These are phyloP conservation scores for Tuber calosporum DNA, from an alignment of 495 filamentous ascomycete genomes.

Conservation along the genomic window DNA sequence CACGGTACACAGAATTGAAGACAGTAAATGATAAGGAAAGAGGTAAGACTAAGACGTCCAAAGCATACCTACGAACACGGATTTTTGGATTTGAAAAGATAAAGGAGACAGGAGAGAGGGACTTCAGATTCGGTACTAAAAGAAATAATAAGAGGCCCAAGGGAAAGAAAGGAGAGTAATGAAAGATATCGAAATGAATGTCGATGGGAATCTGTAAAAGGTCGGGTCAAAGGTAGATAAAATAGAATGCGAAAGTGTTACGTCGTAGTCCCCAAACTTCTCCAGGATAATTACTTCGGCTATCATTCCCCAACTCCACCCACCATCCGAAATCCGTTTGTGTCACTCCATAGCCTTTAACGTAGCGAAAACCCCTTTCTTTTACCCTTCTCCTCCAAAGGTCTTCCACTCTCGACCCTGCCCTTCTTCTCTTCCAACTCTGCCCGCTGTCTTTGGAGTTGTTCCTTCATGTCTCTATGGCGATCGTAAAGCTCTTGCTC, in stretches of 20 bases:
- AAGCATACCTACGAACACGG: slow-evolving; percentile 4
- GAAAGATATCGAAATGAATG: slow-evolving; percentile 32
- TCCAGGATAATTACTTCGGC: slow-evolving; percentile 36
- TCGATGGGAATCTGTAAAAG: slow-evolving; percentile 33
- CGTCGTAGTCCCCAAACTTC: slow-evolving; percentile 34
- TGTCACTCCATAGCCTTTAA: slow-evolving; percentile 48
- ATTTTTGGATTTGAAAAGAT: background rate
- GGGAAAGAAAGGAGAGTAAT: slow-evolving; percentile 32
- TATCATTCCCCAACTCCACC: slow-evolving; percentile 12
- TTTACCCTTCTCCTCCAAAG: slow-evolving; percentile 91
- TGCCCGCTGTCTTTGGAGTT: slow-evolving; percentile 83
- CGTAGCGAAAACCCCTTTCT: slow-evolving; percentile 98
- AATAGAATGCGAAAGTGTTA: slow-evolving; percentile 28
- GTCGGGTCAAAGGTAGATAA: slow-evolving; percentile 31
- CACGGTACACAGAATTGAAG: slow-evolving; percentile 4
- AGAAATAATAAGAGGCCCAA: slow-evolving; percentile 40
- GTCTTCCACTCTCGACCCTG: slow-evolving; percentile 84
- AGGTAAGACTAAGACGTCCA: background rate
- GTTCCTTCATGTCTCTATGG: slow-evolving; percentile 99
- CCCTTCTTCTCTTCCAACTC: slow-evolving; percentile 97
- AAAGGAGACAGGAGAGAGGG: slow-evolving; percentile 34
- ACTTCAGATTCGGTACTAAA: slow-evolving; percentile 39
- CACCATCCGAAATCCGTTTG: slow-evolving; percentile 26
- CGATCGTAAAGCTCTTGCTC: slow-evolving; percentile 97
- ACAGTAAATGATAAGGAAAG: background rate